Evolutionary conservation across 441 rosid genomes (phyloP).

Genomic region (Syzygium malaccense): DNA sequence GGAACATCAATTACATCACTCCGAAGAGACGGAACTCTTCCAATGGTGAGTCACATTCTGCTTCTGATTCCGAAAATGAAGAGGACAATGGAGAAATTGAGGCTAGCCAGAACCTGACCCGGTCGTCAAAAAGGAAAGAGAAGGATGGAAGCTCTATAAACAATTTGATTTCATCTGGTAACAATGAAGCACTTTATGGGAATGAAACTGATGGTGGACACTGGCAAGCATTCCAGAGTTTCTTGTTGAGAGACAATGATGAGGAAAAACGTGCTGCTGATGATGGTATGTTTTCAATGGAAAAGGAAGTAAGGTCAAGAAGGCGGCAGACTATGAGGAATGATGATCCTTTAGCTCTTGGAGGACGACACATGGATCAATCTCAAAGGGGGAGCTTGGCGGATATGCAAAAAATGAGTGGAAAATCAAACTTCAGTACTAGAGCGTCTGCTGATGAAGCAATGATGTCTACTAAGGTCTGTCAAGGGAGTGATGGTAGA

Average conservation of each 20-base stretch:
- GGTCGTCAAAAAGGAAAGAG: conserved; percentile 30
- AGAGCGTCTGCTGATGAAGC: conserved; percentile 52
- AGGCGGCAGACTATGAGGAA: conserved; percentile 35
- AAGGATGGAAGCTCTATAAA: conserved; percentile 14
- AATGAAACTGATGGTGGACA: conserved; percentile 60
- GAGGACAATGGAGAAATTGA: conserved; percentile 32
- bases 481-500: conserved; percentile 29
- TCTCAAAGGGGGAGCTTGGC: conserved; percentile 33
- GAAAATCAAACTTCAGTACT: conserved; percentile 28
- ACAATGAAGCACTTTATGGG: conserved; percentile 28
- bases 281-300: conserved; percentile 49
- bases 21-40: conserved; percentile 60
- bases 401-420: conserved; percentile 42
- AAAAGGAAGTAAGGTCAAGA: conserved; percentile 45
- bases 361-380: conserved; percentile 33
- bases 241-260: conserved; percentile 64
- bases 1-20: conserved; percentile 78
- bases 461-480: conserved; percentile 29
- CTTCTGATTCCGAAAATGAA: conserved; percentile 45
- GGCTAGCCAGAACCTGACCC: conserved; percentile 18
- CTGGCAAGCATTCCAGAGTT: conserved; percentile 92
- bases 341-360: conserved; percentile 55
- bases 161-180: conserved; percentile 19
- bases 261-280: conserved; percentile 46
- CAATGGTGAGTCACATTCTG: conserved; percentile 41